Conservation (phyloP, 2,329 filamentous ascomycete genomes). For the Colletotrichum sp. region DNA sequence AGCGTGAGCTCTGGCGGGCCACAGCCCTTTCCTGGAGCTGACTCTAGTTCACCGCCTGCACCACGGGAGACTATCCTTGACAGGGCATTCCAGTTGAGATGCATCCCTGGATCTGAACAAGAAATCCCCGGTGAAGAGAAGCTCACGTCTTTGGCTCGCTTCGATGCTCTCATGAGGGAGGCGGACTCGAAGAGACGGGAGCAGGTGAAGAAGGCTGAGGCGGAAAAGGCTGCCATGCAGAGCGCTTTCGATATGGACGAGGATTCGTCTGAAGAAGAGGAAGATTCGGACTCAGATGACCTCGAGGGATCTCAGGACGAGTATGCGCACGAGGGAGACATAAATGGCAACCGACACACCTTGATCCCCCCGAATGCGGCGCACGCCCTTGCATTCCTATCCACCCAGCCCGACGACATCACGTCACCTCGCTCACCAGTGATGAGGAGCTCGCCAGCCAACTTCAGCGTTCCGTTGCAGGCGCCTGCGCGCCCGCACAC, state of each 20-base stretch:
- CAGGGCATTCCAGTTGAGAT: slow-evolving; percentile 67
- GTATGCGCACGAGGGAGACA: slow-evolving; percentile 35
- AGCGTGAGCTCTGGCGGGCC: slow-evolving; percentile 59
- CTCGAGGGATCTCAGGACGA: slow-evolving; percentile 46
- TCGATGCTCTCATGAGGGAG: slow-evolving; percentile 70
- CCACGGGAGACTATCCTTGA: slow-evolving; percentile 72
- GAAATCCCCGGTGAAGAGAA: slow-evolving; percentile 64
- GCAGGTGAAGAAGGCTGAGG: slow-evolving; percentile 36
- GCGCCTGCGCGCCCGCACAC: slow-evolving; percentile 54
- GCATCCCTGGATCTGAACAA: slow-evolving; percentile 64
- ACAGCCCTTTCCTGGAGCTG: slow-evolving; percentile 36
- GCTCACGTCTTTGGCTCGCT: slow-evolving; percentile 67
- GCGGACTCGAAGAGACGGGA: slow-evolving; percentile 56
- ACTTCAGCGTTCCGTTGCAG: slow-evolving; percentile 22
- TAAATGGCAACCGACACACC: slow-evolving; percentile 30
- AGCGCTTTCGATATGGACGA: slow-evolving; percentile 59
- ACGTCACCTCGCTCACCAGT: slow-evolving; percentile 37
- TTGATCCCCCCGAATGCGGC: slow-evolving; percentile 53
- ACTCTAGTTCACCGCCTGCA: slow-evolving; percentile 55
- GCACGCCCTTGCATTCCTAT: slow-evolving; percentile 56
- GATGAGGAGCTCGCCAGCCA: slow-evolving; percentile 28
- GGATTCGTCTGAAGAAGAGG: slow-evolving; percentile 49
- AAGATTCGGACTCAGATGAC: slow-evolving; percentile 39
- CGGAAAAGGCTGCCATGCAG: slow-evolving; percentile 38
- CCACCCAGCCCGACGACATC: slow-evolving; percentile 43